Evolutionary conservation across 2,329 filamentous ascomycete genomes (phyloP).

Genomic region (Aspergillus sp.): DNA sequence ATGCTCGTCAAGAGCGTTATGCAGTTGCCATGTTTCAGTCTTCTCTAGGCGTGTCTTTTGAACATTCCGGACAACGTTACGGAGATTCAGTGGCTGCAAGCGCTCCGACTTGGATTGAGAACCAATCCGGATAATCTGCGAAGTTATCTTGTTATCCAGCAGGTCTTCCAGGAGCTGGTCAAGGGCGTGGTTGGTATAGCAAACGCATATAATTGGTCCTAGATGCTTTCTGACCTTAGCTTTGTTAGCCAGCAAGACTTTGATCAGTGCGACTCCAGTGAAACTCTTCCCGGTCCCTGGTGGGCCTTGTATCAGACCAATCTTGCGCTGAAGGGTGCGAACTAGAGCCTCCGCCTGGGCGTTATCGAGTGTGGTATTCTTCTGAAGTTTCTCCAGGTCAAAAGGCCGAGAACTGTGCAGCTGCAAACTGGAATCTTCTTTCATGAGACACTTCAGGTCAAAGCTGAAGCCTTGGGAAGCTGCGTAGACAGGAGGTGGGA

Average conservation of each 20-base stretch:
- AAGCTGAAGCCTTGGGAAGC: conserved; percentile 55
- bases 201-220: conserved; percentile 55
- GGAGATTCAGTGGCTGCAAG: conserved; percentile 58
- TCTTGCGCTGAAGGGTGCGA: conserved; percentile 20
- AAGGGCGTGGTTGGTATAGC: conserved; percentile 59
- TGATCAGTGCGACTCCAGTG: conserved; percentile 34
- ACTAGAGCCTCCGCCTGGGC: conserved; percentile 28
- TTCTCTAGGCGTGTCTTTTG: conserved; percentile 20
- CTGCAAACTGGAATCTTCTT: conserved; percentile 28
- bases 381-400: conserved; percentile 24
- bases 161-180: conserved; percentile 67
- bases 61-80: conserved; percentile 33
- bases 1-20: not conserved
- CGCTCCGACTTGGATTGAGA: conserved; percentile 59
- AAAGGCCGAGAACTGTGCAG: conserved; percentile 18
- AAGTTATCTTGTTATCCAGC: conserved; percentile 37
- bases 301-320: conserved; percentile 35
- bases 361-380: conserved; percentile 26
- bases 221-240: conserved; percentile 26
- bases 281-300: conserved; percentile 36
- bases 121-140: conserved; percentile 65
- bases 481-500: conserved; percentile 57
- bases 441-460: conserved; percentile 31
- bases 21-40: not conserved
- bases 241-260: conserved; percentile 30